Evolutionary conservation across 495 filamentous ascomycete genomes (phyloP), one percentile per base, ranked within the genome.

Genomic region (Hypoxylon fuscum): DNA sequence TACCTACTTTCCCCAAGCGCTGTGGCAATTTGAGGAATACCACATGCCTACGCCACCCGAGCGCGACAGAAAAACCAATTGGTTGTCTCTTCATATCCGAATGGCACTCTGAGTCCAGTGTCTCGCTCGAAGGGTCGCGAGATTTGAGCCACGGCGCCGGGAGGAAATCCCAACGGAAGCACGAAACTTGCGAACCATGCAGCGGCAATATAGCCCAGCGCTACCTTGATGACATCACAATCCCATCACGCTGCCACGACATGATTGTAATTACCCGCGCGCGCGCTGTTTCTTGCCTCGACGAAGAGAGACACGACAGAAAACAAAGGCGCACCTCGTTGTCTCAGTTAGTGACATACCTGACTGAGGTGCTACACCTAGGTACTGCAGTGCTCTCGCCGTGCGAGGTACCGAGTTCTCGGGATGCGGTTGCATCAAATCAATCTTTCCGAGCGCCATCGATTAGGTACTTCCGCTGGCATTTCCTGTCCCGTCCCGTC

Each of bases 381-480:
- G 60, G n/a, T n/a, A n/a, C n/a, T 56, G 62, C 51, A 43, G 46
- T 61, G 37, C 43, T 43, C 53, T 47, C 53, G 51, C 42, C 63
- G 57, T 66, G 40, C 63, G 41, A 56, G 52, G 57, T 66, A 57
- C 63, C 63, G 43, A 58, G 52, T 53, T 38, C 56, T 62, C 63
- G 63, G 57, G 45, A 62, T 54, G 27, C 23, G 34, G 63, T 58
- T 47, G 47, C 57, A 53, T 49, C 53, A 29, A 43, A 42, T 43
- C 47, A 46, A 38, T 50, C 53, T 62, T 54, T 54, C 63, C 63
- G 63, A 62, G 42, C 46, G 55, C 41, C 56, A 60, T 52, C 38
- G n/a, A 48, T 52, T 25, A n/a, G n/a, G n/a, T n/a, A 37, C 23
- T 55, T 48, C 40, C 52, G 41, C 47, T 43, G 43, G 25, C 51